A percentile compares a stretch with the other conserved stretches of the same genome.
phyloP scores from a whole-genome alignment of 2,329 filamentous ascomycete genomes.

The Neurospora crassa region DNA sequence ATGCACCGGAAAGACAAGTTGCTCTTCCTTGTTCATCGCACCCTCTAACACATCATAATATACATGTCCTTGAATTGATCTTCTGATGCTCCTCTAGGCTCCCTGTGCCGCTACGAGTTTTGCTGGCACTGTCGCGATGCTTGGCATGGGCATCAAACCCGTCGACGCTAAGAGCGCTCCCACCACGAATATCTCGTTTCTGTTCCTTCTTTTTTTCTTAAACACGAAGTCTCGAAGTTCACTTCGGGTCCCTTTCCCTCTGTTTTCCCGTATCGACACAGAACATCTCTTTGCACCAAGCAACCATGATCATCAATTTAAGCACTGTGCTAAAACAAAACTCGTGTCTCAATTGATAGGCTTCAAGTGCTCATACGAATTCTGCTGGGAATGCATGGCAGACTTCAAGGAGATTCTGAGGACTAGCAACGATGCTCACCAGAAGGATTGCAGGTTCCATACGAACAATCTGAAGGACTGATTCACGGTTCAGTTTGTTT shows the following conservation, averaged over 20 bases:
- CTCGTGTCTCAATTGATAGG: background rate
- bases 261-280: background rate
- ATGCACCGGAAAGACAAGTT: background rate
- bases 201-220: background rate
- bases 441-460: conserved; percentile 1
- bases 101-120: conserved; percentile 1
- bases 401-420: conserved; percentile 1
- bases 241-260: background rate
- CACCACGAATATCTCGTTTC: background rate
- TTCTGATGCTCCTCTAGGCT: background rate
- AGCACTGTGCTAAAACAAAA: background rate
- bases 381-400: conserved; percentile 10
- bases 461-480: background rate
- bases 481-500: background rate
- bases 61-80: background rate
- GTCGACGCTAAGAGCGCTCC: background rate
- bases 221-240: background rate
- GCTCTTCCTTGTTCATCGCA: background rate
- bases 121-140: conserved; percentile 2
- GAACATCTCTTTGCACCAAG: background rate
- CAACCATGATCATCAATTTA: too few species aligned
- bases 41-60: background rate
- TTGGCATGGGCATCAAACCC: background rate
- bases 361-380: conserved; percentile 2
- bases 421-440: conserved; percentile 3